phyloP scores from a whole-genome alignment of 2,329 filamentous ascomycete species.

The Xylaria digitata region DNA sequence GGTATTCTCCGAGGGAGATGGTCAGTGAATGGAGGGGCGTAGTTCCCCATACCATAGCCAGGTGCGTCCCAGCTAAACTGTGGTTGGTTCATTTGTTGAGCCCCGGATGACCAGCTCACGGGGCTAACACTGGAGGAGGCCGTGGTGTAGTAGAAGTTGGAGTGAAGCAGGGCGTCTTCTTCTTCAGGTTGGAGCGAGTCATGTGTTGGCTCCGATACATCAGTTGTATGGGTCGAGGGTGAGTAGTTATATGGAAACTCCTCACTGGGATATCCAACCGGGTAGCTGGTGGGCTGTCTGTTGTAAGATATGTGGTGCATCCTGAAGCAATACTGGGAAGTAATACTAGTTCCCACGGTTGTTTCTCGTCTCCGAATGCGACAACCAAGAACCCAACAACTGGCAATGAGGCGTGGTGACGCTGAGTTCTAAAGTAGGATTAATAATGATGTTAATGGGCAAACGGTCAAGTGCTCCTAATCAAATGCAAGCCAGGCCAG shows the following conservation, averaged over 20 bases:
- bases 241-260: no score
- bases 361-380: constrained; percentile 16
- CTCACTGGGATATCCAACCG: not conserved
- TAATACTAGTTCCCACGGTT: not conserved
- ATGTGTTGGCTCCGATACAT: no score
- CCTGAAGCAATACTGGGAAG: constrained; percentile 12
- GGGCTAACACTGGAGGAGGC: constrained; percentile 45
- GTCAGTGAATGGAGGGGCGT: constrained; percentile 33
- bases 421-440: not conserved
- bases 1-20: constrained; percentile 33
- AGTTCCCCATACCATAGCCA: constrained; percentile 24
- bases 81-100: constrained; percentile 37
- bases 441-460: constrained; percentile 4
- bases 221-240: no score
- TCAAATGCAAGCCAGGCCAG: constrained; percentile 9
- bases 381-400: constrained; percentile 10
- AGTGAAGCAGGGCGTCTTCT: constrained; percentile 6
- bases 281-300: constrained; percentile 44
- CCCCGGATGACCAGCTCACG: constrained; percentile 46
- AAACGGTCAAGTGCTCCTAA: not conserved
- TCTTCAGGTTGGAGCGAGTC: no score
- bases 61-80: constrained; percentile 34
- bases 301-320: constrained; percentile 42
- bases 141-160: constrained; percentile 23
- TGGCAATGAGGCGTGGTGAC: not conserved